Conservation (phyloP, 768 basidiomycete species). For the Boletus barrowsii region DNA sequence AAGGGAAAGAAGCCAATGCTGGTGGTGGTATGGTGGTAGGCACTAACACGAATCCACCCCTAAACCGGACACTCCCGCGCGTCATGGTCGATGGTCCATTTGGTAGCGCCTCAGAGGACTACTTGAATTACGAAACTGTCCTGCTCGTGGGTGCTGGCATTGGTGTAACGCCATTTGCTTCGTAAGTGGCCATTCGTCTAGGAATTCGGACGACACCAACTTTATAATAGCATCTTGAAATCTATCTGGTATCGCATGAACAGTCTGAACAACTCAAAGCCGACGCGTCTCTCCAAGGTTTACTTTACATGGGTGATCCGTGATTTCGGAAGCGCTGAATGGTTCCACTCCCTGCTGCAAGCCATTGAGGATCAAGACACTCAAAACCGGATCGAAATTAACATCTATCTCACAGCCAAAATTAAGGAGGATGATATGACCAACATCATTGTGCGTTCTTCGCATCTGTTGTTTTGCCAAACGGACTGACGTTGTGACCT, state of each 20-base stretch:
- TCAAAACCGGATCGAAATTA: constrained; percentile 85
- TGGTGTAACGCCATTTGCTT: constrained; percentile 94
- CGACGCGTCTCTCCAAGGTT: constrained; percentile 84
- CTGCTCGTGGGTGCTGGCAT: constrained; percentile 93
- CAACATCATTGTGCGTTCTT: constrained; percentile 72
- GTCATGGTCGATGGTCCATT: constrained; percentile 98
- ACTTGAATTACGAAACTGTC: constrained; percentile 84
- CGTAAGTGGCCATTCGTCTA: constrained; percentile 47
- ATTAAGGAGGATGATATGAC: constrained; percentile 91
- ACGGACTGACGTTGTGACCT: neutral
- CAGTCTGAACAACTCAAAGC: constrained; percentile 68
- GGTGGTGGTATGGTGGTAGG: constrained; percentile 60
- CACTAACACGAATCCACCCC: constrained; percentile 51
- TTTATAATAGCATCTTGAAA: constrained; percentile 65
- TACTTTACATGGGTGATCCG: constrained; percentile 97
- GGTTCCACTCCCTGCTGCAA: constrained; percentile 91
- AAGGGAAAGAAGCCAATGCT: constrained; percentile 42
- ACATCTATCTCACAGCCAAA: constrained; percentile 88
- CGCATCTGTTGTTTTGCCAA: neutral
- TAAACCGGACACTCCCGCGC: constrained; percentile 78
- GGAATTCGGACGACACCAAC: constrained; percentile 1
- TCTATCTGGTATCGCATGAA: constrained; percentile 98
- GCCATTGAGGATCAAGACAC: constrained; percentile 93
- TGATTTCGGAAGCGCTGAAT: constrained; percentile 85
- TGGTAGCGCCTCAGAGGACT: constrained; percentile 89